Evolutionary conservation across 148 eudicot genomes (phyloP).

Genomic region (Amaranthus cruentus): DNA sequence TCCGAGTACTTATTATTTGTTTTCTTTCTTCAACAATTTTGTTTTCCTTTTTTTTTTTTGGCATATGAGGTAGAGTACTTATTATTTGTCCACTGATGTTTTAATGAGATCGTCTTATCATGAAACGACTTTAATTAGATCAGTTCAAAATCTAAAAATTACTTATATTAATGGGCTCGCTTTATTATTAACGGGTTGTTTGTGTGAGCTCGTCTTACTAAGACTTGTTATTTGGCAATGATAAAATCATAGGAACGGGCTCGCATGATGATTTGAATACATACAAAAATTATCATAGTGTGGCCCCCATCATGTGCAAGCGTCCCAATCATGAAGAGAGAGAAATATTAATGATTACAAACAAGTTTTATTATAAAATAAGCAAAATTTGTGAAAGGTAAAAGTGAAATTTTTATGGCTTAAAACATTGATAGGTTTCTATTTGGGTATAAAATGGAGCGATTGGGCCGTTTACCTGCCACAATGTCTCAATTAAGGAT

Average conservation of each 20-base stretch:
- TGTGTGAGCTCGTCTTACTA: too few relatives aligned
- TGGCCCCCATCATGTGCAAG: slow-evolving; percentile 26
- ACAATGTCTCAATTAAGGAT: slow-evolving; percentile 26
- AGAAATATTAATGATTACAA: neutral
- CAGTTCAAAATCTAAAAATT: too few relatives aligned
- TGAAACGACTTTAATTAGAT: too few relatives aligned
- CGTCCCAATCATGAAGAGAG: slow-evolving; percentile 23
- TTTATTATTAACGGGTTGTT: too few relatives aligned
- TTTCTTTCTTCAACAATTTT: too few relatives aligned
- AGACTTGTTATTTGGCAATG: slow-evolving; percentile 13
- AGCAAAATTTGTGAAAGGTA: neutral
- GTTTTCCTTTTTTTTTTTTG: too few relatives aligned
- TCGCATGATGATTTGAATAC: neutral
- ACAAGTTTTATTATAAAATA: neutral
- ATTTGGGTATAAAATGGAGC: slow-evolving; percentile 21
- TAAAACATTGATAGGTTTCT: slow-evolving; percentile 18
- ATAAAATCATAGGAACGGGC: slow-evolving; percentile 26
- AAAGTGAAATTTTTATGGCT: neutral
- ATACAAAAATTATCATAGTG: neutral
- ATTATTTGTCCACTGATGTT: too few relatives aligned
- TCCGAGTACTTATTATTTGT: too few relatives aligned
- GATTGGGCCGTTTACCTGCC: slow-evolving; percentile 25
- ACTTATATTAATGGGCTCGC: too few relatives aligned
- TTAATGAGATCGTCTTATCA: too few relatives aligned
- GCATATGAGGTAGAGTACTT: too few relatives aligned